These are phyloP conservation scores for Dictyostelium citrinum DNA, from an alignment of 78 protist genomes.

Conservation along the genomic window DNA sequence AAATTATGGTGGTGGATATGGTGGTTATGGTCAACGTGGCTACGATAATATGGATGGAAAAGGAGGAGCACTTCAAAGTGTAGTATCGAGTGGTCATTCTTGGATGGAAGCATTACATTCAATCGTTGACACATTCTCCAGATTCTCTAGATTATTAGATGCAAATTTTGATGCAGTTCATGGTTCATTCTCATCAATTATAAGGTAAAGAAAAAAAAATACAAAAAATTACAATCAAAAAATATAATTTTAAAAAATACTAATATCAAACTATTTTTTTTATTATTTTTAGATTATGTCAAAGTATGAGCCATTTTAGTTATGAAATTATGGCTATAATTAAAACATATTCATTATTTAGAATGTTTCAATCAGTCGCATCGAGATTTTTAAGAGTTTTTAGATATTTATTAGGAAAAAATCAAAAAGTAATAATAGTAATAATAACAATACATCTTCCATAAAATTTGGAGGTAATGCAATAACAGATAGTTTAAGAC, in stretches of 20 bases:
- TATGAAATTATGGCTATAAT: constrained; percentile 31
- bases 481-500: background rate
- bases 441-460: background rate
- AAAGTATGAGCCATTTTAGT: constrained; percentile 67
- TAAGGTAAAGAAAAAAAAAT: constrained; percentile 12
- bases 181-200: constrained; percentile 55
- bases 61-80: constrained; percentile 9
- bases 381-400: constrained; percentile 20
- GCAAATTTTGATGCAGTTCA: constrained; percentile 78
- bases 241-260: background rate
- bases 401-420: constrained; percentile 39
- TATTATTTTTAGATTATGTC: constrained; percentile 25
- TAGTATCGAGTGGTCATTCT: constrained; percentile 8
- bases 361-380: constrained; percentile 49
- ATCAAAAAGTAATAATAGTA: background rate
- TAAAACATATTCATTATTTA: constrained; percentile 65
- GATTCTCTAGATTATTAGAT: constrained; percentile 15
- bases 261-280: background rate
- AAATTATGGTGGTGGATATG: background rate
- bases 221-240: background rate
- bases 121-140: background rate
- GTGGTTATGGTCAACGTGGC: constrained; percentile 19
- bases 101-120: background rate
- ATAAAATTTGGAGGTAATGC: background rate
- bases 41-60: background rate